Conservation (phyloP, 139 green algal species). For the Bryopsis sp. region DNA sequence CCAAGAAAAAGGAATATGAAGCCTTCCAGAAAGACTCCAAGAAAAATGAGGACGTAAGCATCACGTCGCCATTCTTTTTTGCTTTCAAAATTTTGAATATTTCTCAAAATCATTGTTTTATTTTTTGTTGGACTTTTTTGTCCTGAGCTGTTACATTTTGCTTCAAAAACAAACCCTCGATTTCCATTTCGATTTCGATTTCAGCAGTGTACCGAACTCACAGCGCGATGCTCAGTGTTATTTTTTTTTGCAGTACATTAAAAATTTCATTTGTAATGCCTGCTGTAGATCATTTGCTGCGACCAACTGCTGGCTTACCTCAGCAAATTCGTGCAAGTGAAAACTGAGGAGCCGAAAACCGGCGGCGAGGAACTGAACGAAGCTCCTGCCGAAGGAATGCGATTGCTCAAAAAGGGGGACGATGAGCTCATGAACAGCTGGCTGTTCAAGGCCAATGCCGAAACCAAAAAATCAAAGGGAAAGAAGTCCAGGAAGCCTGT, state of each 20-base stretch:
- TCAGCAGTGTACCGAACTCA: background rate
- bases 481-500: background rate
- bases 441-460: background rate
- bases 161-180: too few relatives aligned
- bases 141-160: background rate
- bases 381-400: background rate
- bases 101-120: background rate
- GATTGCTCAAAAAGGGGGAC: background rate
- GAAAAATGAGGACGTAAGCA: background rate
- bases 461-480: background rate
- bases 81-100: background rate
- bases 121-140: background rate
- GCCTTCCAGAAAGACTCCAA: background rate
- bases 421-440: background rate
- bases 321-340: background rate
- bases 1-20: too few relatives aligned
- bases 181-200: background rate
- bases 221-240: background rate
- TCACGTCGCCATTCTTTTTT: background rate
- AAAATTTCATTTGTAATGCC: too few relatives aligned
- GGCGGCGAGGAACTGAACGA: background rate
- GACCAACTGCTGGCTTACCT: background rate
- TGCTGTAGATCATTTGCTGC: background rate
- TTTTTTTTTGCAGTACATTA: too few relatives aligned
- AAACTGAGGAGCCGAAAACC: background rate